Conservation (phyloP, 257 asterid species). For the Solanum chilense region DNA sequence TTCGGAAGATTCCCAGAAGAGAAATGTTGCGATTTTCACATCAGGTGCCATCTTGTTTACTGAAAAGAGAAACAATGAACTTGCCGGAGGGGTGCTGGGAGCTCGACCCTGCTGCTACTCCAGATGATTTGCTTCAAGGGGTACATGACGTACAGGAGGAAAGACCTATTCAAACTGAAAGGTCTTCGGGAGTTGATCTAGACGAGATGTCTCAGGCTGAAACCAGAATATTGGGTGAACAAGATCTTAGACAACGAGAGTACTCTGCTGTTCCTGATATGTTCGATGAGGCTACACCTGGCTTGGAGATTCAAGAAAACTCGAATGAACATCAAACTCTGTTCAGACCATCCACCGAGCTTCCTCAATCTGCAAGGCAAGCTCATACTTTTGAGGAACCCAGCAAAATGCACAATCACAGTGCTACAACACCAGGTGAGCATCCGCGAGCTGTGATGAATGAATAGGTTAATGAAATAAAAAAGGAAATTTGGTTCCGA, state of each 20-base stretch:
- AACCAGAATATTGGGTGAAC: neutral
- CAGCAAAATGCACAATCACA: slow-evolving; percentile 1
- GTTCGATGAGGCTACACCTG: neutral
- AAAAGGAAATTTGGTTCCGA: slow-evolving; percentile 5
- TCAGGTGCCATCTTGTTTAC: slow-evolving; percentile 79
- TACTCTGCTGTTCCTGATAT: neutral
- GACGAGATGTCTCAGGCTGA: neutral
- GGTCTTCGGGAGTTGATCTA: slow-evolving; percentile 2
- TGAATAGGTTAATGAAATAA: slow-evolving; percentile 2
- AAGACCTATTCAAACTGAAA: slow-evolving; percentile 1
- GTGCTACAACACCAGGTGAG: slow-evolving; percentile 5
- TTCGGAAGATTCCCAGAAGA: slow-evolving; percentile 64
- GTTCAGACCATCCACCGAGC: slow-evolving; percentile 7
- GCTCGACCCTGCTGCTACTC: slow-evolving; percentile 98
- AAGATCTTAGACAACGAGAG: neutral
- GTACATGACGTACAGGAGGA: slow-evolving; percentile 5
- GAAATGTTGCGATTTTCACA: slow-evolving; percentile 96
- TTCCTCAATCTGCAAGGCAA: slow-evolving; percentile 11
- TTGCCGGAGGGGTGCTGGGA: slow-evolving; percentile 95
- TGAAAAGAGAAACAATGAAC: slow-evolving; percentile 38
- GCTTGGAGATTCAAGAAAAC: neutral
- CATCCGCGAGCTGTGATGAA: slow-evolving; percentile 11
- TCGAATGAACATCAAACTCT: neutral
- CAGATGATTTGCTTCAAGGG: slow-evolving; percentile 67
- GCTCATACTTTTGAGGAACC: slow-evolving; percentile 18